These are phyloP conservation scores for Dothideomycetes sp. DNA, from an alignment of 2,329 filamentous ascomycete genomes.

Conservation along the genomic window DNA sequence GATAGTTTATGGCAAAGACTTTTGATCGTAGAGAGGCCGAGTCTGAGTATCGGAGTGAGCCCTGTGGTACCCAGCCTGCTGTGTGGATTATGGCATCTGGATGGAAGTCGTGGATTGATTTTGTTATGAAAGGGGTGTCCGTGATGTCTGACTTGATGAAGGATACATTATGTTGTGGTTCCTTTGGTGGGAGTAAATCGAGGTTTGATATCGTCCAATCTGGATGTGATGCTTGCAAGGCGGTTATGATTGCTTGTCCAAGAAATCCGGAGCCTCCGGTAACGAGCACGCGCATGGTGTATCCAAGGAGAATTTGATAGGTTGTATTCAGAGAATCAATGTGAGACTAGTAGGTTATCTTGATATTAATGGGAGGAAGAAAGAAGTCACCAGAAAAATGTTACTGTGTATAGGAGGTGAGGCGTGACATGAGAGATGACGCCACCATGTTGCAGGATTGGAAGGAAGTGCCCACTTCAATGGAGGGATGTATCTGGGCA, in stretches of 20 bases:
- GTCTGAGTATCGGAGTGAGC: slow-evolving; percentile 31
- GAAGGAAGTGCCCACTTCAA: too few relatives aligned
- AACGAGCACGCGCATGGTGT: slow-evolving; percentile 30
- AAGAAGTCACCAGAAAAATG: too few relatives aligned
- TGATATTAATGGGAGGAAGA: too few relatives aligned
- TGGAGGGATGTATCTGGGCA: too few relatives aligned
- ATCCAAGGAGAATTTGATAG: too few relatives aligned
- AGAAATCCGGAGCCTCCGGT: slow-evolving; percentile 43
- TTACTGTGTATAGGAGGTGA: too few relatives aligned
- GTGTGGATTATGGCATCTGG: slow-evolving; percentile 89
- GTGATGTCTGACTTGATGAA: slow-evolving; percentile 35
- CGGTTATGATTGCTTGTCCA: slow-evolving; percentile 33
- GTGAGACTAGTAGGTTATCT: neutral
- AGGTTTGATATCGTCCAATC: slow-evolving; percentile 33
- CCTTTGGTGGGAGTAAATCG: slow-evolving; percentile 29
- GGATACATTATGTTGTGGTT: slow-evolving; percentile 18
- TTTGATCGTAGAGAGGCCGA: slow-evolving; percentile 40
- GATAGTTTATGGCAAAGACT: slow-evolving; percentile 77
- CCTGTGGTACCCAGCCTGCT: slow-evolving; percentile 45
- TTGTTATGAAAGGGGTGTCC: slow-evolving; percentile 25
- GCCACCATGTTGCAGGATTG: too few relatives aligned
- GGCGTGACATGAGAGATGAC: too few relatives aligned
- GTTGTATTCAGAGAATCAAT: too few relatives aligned
- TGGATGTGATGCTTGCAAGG: slow-evolving; percentile 29
- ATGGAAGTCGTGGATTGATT: slow-evolving; percentile 51